A percentile compares a stretch with the other conserved stretches of the same genome.
Evolutionary conservation across 768 basidiomycete genomes (phyloP).

Genomic region (Dentipellis sp.): DNA sequence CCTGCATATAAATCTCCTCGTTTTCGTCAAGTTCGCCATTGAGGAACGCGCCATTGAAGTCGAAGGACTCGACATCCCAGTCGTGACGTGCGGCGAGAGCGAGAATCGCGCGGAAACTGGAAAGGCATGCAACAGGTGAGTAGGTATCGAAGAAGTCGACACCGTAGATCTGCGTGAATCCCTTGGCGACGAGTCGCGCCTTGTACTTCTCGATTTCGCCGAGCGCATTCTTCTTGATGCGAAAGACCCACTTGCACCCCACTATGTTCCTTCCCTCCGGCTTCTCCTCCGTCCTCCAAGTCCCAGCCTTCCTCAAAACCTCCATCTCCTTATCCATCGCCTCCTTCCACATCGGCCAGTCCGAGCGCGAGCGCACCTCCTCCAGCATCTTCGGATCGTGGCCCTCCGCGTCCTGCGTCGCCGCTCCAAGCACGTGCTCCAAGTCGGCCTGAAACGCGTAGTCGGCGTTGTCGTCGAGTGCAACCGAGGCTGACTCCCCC

Average conservation of each 20-base stretch:
- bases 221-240: slow-evolving; percentile 17
- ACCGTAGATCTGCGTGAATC: slow-evolving; percentile 31
- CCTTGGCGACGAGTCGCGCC: slow-evolving; percentile 31
- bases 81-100: slow-evolving; percentile 24
- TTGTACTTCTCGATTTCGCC: slow-evolving; percentile 24
- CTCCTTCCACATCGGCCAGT: too few relatives aligned
- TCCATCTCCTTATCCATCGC: background rate
- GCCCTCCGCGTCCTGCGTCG: background rate
- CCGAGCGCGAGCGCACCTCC: too few relatives aligned
- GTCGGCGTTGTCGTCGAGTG: background rate
- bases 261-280: background rate
- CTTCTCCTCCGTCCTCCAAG: background rate
- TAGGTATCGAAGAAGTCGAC: slow-evolving; percentile 33
- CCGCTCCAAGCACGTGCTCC: too few relatives aligned
- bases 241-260: slow-evolving; percentile 19
- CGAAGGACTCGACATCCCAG: slow-evolving; percentile 30
- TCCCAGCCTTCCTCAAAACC: background rate
- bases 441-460: background rate
- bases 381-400: too few relatives aligned
- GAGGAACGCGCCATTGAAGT: slow-evolving; percentile 33
- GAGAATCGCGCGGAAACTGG: slow-evolving; percentile 27
- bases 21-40: slow-evolving; percentile 21
- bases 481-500: background rate
- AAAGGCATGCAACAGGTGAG: slow-evolving; percentile 30
- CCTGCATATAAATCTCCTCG: slow-evolving; percentile 29